These are phyloP conservation scores for Cercospora citrullina DNA, from an alignment of 2,329 filamentous ascomycete genomes.

Conservation along the genomic window DNA sequence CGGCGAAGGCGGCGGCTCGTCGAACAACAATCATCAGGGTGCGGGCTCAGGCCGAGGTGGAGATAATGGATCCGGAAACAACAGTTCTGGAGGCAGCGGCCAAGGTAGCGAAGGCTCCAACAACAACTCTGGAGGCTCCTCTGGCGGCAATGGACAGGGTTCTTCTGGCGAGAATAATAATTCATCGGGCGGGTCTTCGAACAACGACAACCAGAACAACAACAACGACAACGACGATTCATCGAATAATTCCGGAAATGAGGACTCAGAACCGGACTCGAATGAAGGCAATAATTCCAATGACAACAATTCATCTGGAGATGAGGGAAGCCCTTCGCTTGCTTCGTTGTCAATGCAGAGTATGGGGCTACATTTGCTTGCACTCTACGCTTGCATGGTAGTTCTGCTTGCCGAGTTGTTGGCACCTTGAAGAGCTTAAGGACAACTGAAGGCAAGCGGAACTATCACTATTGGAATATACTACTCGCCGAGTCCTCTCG, in stretches of 20 bases:
- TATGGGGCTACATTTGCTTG: not conserved
- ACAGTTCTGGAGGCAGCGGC: not conserved
- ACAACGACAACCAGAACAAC: not conserved
- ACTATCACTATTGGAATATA: too few species aligned
- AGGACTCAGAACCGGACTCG: not conserved
- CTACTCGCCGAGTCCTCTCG: not conserved
- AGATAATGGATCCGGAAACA: not conserved
- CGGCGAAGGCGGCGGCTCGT: not conserved
- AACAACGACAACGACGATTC: not conserved
- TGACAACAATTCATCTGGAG: not conserved
- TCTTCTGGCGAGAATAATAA: not conserved
- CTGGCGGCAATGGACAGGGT: not conserved
- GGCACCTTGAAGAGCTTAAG: not conserved
- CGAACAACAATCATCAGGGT: not conserved
- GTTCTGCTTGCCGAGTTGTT: not conserved
- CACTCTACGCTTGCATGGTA: not conserved
- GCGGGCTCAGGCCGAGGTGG: not conserved
- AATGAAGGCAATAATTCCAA: not conserved
- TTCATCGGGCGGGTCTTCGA: not conserved
- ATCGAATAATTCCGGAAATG: not conserved
- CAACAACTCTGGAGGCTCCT: not conserved
- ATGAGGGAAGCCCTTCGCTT: not conserved
- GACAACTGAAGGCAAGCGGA: not conserved
- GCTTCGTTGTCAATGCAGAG: not conserved
- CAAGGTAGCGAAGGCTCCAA: not conserved